Conservation (phyloP, 1,284 basidiomycete genomes). For the Fomitopsis palustris region DNA sequence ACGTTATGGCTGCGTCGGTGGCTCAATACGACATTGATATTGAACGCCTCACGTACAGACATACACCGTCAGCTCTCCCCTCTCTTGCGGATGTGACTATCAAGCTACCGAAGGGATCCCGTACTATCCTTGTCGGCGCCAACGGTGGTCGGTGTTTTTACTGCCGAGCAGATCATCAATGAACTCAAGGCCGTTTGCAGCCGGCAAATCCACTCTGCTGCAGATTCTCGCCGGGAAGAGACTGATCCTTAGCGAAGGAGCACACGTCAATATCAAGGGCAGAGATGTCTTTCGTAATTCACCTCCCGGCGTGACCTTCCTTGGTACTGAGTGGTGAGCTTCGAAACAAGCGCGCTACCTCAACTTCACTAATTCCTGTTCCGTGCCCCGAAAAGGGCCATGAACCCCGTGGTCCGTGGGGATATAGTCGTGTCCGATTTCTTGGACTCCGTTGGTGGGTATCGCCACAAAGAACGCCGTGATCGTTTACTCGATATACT, state of each 20-base stretch:
- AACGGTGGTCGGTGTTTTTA: conserved; percentile 70
- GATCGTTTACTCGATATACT: conserved; percentile 88
- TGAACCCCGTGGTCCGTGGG: conserved; percentile 93
- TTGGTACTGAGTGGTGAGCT: conserved; percentile 86
- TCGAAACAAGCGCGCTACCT: neutral
- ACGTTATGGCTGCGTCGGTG: neutral
- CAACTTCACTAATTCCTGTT: neutral
- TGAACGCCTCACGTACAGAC: conserved; percentile 60
- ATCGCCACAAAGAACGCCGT: conserved; percentile 86
- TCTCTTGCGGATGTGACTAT: conserved; percentile 69
- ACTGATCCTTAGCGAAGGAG: conserved; percentile 57
- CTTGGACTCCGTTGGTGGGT: conserved; percentile 93
- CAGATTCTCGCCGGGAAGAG: conserved; percentile 94
- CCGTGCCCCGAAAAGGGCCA: conserved; percentile 60
- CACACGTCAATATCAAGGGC: conserved; percentile 72
- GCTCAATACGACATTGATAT: conserved; percentile 43
- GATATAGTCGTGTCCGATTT: conserved; percentile 91
- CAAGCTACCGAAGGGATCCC: conserved; percentile 65
- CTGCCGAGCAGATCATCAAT: neutral
- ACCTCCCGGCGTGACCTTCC: conserved; percentile 78
- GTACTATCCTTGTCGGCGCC: conserved; percentile 86
- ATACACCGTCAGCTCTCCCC: conserved; percentile 38
- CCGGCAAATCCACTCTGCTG: conserved; percentile 94
- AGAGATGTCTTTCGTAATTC: conserved; percentile 82
- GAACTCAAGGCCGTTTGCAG: conserved; percentile 32